Evolutionary conservation across 495 filamentous ascomycete species (phyloP).

Genomic region (Terfezia claveryi): DNA sequence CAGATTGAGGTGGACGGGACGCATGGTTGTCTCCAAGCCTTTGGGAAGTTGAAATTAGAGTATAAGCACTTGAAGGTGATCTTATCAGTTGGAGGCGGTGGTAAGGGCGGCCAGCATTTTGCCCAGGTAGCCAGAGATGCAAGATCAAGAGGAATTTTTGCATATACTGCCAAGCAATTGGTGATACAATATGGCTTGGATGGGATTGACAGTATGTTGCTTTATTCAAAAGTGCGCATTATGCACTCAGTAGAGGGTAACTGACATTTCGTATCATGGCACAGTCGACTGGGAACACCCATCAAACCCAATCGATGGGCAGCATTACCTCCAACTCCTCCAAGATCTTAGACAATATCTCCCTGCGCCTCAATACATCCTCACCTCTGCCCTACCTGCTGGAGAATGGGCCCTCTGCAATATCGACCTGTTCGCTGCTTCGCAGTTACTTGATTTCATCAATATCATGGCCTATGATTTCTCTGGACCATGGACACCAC

Average conservation of each 20-base stretch:
- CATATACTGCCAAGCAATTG: conserved; percentile 42
- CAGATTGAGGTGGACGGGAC: conserved; percentile 59
- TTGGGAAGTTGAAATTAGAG: conserved; percentile 50
- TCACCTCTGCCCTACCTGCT: conserved; percentile 69
- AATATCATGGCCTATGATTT: conserved; percentile 83
- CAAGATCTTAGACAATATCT: conserved; percentile 44
- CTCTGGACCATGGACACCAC: conserved; percentile 49
- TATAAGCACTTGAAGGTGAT: conserved; percentile 59
- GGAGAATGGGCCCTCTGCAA: conserved; percentile 49
- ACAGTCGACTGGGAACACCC: conserved; percentile 88
- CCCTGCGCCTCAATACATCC: conserved; percentile 48
- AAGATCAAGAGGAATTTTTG: conserved; percentile 45
- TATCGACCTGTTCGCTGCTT: conserved; percentile 46
- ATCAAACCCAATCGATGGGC: conserved; percentile 41
- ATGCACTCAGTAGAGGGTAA: conserved; percentile 3
- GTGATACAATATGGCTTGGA: conserved; percentile 58
- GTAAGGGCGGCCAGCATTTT: conserved; percentile 56
- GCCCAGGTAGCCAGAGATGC: conserved; percentile 44
- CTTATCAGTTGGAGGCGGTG: conserved; percentile 71
- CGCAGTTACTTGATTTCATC: conserved; percentile 49
- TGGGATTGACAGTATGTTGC: conserved; percentile 67
- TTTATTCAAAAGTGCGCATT: neutral
- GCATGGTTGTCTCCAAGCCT: conserved; percentile 54
- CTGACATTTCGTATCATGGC: neutral
- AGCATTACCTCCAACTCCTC: conserved; percentile 51